Evolutionary conservation across 805 yeast genomes (phyloP).

Genomic region (Lachancea cidri): DNA sequence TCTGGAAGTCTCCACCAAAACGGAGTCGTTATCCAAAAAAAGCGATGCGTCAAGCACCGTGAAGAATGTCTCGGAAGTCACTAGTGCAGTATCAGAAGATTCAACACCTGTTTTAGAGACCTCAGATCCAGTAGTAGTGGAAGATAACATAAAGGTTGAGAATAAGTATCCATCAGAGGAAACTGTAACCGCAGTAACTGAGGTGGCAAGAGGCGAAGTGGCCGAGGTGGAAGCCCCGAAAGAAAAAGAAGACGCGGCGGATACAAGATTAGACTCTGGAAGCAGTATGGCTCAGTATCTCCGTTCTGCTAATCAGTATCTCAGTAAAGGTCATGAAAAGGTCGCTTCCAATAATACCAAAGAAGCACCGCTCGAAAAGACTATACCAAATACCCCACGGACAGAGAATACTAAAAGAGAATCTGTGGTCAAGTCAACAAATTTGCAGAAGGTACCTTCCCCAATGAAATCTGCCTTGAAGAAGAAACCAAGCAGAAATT

Average conservation of each 20-base stretch:
- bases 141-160: too few relatives aligned
- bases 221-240: conserved; percentile 4
- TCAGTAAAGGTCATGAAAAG: conserved; percentile 4
- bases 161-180: too few relatives aligned
- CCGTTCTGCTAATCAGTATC: conserved; percentile 37
- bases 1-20: too few relatives aligned
- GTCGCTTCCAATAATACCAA: not conserved
- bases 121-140: too few relatives aligned
- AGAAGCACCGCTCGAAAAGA: not conserved
- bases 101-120: too few relatives aligned
- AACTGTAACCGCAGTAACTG: not conserved
- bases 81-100: too few relatives aligned
- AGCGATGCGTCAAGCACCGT: too few relatives aligned
- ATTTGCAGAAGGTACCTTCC: conserved; percentile 17
- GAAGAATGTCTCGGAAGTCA: too few relatives aligned
- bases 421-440: not conserved
- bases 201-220: not conserved
- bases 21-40: too few relatives aligned
- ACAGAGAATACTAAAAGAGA: not conserved
- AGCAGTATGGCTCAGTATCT: conserved; percentile 43
- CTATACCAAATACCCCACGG: not conserved
- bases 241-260: conserved; percentile 4
- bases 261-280: not conserved
- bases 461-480: conserved; percentile 45
- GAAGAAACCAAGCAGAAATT: conserved; percentile 20